A percentile compares a stretch with the other conserved stretches of the same genome.
These are phyloP conservation scores for Pichia heedii DNA, from an alignment of 805 yeast genomes.

Conservation along the genomic window DNA sequence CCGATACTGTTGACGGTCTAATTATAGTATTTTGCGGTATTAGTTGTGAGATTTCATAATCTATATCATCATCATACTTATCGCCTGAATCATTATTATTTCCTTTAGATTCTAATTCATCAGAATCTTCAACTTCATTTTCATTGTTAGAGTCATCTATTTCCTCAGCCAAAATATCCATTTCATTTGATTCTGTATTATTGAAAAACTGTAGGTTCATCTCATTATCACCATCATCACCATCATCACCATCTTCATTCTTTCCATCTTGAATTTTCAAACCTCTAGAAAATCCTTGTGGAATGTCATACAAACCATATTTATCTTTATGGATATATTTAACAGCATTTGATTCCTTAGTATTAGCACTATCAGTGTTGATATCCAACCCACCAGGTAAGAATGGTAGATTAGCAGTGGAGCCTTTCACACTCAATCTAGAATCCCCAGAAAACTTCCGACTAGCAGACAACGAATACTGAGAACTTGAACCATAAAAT, in stretches of 20 bases:
- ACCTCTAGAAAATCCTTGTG: constrained; percentile 79
- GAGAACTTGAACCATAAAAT: constrained; percentile 22
- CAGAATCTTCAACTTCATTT: constrained; percentile 2
- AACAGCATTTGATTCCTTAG: constrained; percentile 19
- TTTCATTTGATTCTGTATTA: constrained; percentile 6
- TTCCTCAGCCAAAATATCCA: constrained; percentile 6
- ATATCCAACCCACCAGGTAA: constrained; percentile 70
- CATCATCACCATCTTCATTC: constrained; percentile 12
- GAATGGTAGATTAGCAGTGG: constrained; percentile 73
- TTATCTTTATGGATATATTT: constrained; percentile 52
- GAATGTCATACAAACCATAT: constrained; percentile 71
- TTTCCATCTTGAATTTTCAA: constrained; percentile 28
- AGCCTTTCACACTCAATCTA: constrained; percentile 56
- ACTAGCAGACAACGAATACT: constrained; percentile 61
- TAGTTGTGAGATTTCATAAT: constrained; percentile 21
- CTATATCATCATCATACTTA: constrained; percentile 30
- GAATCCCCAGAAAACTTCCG: constrained; percentile 56
- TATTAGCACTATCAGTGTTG: constrained; percentile 19
- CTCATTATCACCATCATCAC: constrained; percentile 6
- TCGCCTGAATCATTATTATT: constrained; percentile 6
- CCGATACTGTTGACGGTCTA: constrained; percentile 16
- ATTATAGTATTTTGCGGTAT: constrained; percentile 22
- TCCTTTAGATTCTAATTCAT: not conserved
- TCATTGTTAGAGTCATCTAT: constrained; percentile 2
- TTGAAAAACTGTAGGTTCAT: not conserved